phyloP scores from a whole-genome alignment of 352 stramenopile species.

The Phytopythium montanum region DNA sequence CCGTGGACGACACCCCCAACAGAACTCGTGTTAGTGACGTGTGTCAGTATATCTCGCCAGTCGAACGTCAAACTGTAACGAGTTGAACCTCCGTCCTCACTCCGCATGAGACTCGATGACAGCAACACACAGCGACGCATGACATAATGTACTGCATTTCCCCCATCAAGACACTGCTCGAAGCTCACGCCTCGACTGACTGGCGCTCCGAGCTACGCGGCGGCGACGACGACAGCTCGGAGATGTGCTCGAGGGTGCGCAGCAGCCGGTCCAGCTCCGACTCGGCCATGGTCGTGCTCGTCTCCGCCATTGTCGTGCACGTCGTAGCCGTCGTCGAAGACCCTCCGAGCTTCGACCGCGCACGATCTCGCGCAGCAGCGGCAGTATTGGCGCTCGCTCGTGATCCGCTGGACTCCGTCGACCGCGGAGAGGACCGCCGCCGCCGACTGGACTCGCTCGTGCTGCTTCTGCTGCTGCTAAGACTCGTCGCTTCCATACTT shows the following conservation, averaged over 20 bases:
- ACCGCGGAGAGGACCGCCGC: not conserved
- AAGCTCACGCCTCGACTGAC: not conserved
- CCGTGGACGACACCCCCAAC: not conserved
- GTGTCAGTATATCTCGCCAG: not conserved
- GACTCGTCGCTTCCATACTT: conserved; percentile 4
- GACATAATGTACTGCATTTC: not conserved
- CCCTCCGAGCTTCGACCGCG: not conserved
- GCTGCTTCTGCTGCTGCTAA: conserved; percentile 17
- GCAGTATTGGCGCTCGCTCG: not conserved
- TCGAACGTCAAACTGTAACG: not conserved
- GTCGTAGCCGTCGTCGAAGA: not conserved
- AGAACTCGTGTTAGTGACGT: not conserved
- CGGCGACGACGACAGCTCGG: conserved; percentile 44
- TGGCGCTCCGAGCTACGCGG: conserved; percentile 1
- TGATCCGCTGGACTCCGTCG: not conserved
- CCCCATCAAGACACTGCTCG: not conserved
- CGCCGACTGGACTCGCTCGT: not conserved
- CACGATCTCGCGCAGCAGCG: not conserved
- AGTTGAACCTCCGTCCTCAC: not conserved
- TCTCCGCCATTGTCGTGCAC: not conserved
- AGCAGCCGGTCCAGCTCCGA: conserved; percentile 67
- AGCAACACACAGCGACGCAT: not conserved
- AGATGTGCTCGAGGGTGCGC: conserved; percentile 67
- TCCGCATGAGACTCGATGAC: not conserved
- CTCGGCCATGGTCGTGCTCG: conserved; percentile 17